Evolutionary conservation across 2,329 filamentous ascomycete species (phyloP).

Genomic region (Ambrosiella cleistominuta): DNA sequence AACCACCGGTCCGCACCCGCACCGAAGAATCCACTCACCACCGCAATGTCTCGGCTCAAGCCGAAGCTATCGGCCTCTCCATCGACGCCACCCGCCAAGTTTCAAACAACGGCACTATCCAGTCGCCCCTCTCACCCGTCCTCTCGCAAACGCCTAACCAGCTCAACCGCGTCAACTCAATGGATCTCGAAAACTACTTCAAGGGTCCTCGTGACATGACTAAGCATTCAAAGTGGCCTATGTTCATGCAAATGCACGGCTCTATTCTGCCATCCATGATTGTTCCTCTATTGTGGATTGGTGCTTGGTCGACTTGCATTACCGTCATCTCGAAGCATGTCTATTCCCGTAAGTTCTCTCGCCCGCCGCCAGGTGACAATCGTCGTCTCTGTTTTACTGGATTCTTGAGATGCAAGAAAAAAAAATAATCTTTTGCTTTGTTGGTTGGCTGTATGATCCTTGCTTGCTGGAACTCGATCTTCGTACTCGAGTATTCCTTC

Average conservation of each 20-base stretch:
- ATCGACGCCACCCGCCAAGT: slow-evolving; percentile 10
- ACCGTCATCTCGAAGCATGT: slow-evolving; percentile 35
- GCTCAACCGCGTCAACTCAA: slow-evolving; percentile 9
- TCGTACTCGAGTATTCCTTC: not conserved
- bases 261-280: slow-evolving; percentile 60
- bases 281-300: slow-evolving; percentile 45
- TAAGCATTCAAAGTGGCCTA: slow-evolving; percentile 60
- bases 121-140: slow-evolving; percentile 9
- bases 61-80: slow-evolving; percentile 7
- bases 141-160: slow-evolving; percentile 11
- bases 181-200: slow-evolving; percentile 15
- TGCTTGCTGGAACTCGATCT: not conserved
- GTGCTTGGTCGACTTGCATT: slow-evolving; percentile 47
- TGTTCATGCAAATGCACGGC: slow-evolving; percentile 59
- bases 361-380: too few relatives aligned
- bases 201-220: slow-evolving; percentile 48
- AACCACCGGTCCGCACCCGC: slow-evolving; percentile 5
- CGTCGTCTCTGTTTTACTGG: too few relatives aligned
- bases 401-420: not conserved
- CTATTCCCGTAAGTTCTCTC: slow-evolving; percentile 12
- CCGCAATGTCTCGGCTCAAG: slow-evolving; percentile 9
- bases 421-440: not conserved
- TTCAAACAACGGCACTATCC: slow-evolving; percentile 5
- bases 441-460: not conserved
- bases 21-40: slow-evolving; percentile 5